Evolutionary conservation across 305 asterid species (phyloP), one percentile per base, ranked within the genome.

Genomic region (Plantago coronopus): DNA sequence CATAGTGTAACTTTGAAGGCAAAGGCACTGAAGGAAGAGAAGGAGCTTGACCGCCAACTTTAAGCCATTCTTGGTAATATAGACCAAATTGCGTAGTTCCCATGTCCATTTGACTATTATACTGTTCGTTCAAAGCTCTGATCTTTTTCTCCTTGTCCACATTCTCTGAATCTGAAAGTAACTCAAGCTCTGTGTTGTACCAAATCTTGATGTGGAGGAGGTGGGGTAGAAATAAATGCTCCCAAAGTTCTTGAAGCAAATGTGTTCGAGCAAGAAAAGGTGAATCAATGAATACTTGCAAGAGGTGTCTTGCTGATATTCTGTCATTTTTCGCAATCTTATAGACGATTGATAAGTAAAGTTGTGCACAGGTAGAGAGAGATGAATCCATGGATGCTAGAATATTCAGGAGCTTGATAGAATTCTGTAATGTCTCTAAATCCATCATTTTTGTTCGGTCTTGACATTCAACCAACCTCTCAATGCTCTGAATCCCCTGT

Each of bases 201-300:
- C 97, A 87, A 67, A 84, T 75, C 91, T 87, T 85, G 61, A 89
- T 72, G 60, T 89, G 97, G 47, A 89, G 95, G 43, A 89, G 88
- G 61, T 87, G 95, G 0, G 97, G 97, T 10, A 87, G 90, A 69
- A 89, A 85, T 48, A 89, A 68, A 69, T 89, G 89, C 57, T 85
- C 88, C 97, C 97, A 85, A 44, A 89, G 71, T 17, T 85, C 84
- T n/a, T 89, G 90, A 20, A 89, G 84, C 72, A 89, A 69, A 62
- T 63, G 81, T 16, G 81, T 77, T 20, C 97, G 76, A 3, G 93
- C 87, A 14, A 83, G 71, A 61, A 57, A 74, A 2, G 97, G 95
- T 0, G 88, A 78, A 44, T 83, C 90, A 16, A 63, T 60, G 54
- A 89, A 89, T 0, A 85, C 87, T 9, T 78, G 86, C 20, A 89